These are phyloP conservation scores for Diaporthe citrichinensis DNA, from an alignment of 2,329 filamentous ascomycete genomes.

Conservation along the genomic window DNA sequence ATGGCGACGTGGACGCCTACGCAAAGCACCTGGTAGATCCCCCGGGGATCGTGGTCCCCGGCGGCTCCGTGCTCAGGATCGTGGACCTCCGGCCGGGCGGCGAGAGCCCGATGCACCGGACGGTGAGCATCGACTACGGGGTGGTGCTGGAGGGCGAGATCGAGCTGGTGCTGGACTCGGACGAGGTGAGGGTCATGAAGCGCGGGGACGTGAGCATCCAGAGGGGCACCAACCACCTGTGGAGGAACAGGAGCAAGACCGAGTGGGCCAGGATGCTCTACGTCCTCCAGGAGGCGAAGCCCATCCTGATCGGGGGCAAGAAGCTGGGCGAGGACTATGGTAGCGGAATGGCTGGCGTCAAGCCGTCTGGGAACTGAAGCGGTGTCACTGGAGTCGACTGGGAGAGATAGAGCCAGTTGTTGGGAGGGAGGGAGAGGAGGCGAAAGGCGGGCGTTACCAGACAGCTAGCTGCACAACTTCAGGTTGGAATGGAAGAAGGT, in stretches of 20 bases:
- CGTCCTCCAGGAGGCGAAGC: conserved; percentile 50
- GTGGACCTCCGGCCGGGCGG: conserved; percentile 61
- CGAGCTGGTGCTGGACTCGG: conserved; percentile 62
- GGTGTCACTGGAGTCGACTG: too few relatives aligned
- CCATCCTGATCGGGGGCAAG: conserved; percentile 46
- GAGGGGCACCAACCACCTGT: conserved; percentile 61
- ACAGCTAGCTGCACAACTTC: background rate
- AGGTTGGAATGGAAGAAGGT: too few relatives aligned
- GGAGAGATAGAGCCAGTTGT: background rate
- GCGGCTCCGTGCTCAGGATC: conserved; percentile 58
- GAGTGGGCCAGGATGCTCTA: conserved; percentile 59
- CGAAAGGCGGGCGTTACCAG: background rate
- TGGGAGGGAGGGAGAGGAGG: background rate
- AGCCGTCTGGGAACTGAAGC: conserved; percentile 39
- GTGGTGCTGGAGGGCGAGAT: conserved; percentile 64
- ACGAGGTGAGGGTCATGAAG: conserved; percentile 57
- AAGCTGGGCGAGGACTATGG: conserved; percentile 49
- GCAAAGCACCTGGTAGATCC: conserved; percentile 57
- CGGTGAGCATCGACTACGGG: conserved; percentile 63
- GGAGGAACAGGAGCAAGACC: conserved; percentile 55
- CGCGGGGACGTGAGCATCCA: conserved; percentile 65
- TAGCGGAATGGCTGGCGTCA: conserved; percentile 43
- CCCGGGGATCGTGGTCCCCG: conserved; percentile 63
- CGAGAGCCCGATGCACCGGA: conserved; percentile 60
- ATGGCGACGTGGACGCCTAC: conserved; percentile 63